phyloP scores from a whole-genome alignment of 2,329 filamentous ascomycete species.

The Colletotrichum siamense region DNA sequence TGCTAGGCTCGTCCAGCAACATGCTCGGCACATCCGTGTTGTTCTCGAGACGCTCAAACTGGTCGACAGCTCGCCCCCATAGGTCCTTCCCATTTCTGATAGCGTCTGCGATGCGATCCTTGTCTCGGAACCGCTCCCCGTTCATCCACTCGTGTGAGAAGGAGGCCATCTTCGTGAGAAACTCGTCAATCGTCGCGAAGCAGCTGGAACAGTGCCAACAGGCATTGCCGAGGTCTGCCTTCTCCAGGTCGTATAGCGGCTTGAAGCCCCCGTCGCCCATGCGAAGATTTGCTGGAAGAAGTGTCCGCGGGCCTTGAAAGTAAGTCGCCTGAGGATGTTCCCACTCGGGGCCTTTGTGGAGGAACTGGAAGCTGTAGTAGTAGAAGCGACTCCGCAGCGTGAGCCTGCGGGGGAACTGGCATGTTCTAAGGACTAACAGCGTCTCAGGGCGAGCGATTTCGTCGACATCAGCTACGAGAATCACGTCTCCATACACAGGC shows the following conservation, averaged over 20 bases:
- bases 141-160: conserved; percentile 56
- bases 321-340: conserved; percentile 65
- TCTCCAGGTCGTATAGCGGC: conserved; percentile 23
- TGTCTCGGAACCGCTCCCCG: conserved; percentile 50
- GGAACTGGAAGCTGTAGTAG: conserved; percentile 64
- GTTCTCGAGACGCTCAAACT: conserved; percentile 52
- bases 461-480: conserved; percentile 66
- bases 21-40: conserved; percentile 60
- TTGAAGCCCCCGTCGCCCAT: conserved; percentile 31
- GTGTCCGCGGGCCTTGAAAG: conserved; percentile 49
- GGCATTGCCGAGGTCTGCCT: conserved; percentile 46
- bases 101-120: conserved; percentile 51
- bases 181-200: conserved; percentile 60
- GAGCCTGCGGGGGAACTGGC: conserved; percentile 57
- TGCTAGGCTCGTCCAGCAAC: conserved; percentile 42
- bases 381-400: conserved; percentile 59
- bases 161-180: conserved; percentile 58
- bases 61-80: conserved; percentile 55
- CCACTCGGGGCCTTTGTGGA: conserved; percentile 51
- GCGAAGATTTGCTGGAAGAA: conserved; percentile 60
- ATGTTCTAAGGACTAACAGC: conserved; percentile 53
- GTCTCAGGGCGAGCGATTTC: conserved; percentile 62
- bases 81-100: conserved; percentile 60
- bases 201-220: conserved; percentile 69
- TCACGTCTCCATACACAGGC: conserved; percentile 56